phyloP scores from a whole-genome alignment of 2,329 filamentous ascomycete species.

The Colletotrichum sp. region DNA sequence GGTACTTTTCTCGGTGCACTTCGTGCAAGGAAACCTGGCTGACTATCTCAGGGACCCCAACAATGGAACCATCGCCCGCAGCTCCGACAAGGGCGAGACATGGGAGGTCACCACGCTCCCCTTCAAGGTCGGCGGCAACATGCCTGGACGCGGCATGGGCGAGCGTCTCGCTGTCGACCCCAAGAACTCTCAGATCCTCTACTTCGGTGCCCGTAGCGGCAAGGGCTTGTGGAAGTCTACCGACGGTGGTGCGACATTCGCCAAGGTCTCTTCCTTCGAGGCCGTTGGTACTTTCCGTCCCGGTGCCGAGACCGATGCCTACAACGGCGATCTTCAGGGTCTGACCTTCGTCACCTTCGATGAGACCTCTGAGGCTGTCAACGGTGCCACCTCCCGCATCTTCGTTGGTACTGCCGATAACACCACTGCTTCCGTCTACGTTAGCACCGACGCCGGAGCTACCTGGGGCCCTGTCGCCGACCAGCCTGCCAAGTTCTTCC shows the following conservation, averaged over 20 bases:
- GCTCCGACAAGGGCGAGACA: conserved; percentile 56
- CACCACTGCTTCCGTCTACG: conserved; percentile 55
- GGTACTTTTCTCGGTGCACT: conserved; percentile 32
- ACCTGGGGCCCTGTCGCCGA: conserved; percentile 55
- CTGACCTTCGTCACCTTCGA: conserved; percentile 60
- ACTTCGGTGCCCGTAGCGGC: conserved; percentile 62
- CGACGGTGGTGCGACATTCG: conserved; percentile 51
- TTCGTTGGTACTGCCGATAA: conserved; percentile 62
- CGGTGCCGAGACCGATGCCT: conserved; percentile 46
- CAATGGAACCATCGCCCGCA: conserved; percentile 57
- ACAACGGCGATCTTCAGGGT: conserved; percentile 46
- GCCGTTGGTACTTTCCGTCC: conserved; percentile 54
- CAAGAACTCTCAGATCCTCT: conserved; percentile 59
- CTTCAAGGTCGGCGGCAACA: conserved; percentile 67
- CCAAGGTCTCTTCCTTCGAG: conserved; percentile 57
- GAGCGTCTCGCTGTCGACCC: conserved; percentile 64
- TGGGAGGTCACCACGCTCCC: conserved; percentile 53
- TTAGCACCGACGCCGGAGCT: conserved; percentile 55
- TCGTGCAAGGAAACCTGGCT: neutral
- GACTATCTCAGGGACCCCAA: conserved; percentile 51
- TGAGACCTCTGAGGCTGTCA: conserved; percentile 47
- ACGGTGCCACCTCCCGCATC: conserved; percentile 57
- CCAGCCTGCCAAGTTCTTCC: conserved; percentile 55
- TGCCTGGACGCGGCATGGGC: conserved; percentile 64
- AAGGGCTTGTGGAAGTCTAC: conserved; percentile 64